These are phyloP conservation scores for Nicotiana tomentosiformis DNA, from an alignment of 257 asterid species.

Conservation along the genomic window DNA sequence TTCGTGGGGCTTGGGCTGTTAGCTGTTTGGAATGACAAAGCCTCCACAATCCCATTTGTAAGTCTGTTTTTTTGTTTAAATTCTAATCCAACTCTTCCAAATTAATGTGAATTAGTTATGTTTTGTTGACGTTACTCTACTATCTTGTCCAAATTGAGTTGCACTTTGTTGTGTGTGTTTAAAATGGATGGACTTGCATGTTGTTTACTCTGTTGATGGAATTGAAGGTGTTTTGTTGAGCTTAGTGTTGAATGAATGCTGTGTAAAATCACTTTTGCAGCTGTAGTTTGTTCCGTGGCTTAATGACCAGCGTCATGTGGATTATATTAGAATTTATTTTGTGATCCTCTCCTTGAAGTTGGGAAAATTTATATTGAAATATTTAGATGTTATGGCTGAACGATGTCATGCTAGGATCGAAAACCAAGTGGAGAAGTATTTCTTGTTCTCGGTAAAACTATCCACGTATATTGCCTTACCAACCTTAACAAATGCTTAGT, in stretches of 20 bases:
- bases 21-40: conserved; percentile 91
- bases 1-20: conserved; percentile 65
- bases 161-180: not conserved
- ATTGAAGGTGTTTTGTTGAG: not conserved
- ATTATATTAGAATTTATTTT: not conserved
- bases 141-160: not conserved
- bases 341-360: not conserved
- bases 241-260: not conserved
- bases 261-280: not conserved
- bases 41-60: conserved; percentile 80
- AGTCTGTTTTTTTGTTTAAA: conserved; percentile 25
- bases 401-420: not conserved
- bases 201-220: not conserved
- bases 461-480: not conserved
- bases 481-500: not conserved
- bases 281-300: not conserved
- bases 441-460: not conserved
- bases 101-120: not conserved
- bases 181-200: not conserved
- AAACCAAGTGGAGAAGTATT: not conserved
- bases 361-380: not conserved
- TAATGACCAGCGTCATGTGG: not conserved
- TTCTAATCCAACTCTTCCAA: not conserved
- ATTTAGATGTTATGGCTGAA: not conserved
- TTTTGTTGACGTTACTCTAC: not conserved